These are phyloP conservation scores for Penicillium digitatum DNA, from an alignment of 2,329 filamentous ascomycete species.

Conservation along the genomic window DNA sequence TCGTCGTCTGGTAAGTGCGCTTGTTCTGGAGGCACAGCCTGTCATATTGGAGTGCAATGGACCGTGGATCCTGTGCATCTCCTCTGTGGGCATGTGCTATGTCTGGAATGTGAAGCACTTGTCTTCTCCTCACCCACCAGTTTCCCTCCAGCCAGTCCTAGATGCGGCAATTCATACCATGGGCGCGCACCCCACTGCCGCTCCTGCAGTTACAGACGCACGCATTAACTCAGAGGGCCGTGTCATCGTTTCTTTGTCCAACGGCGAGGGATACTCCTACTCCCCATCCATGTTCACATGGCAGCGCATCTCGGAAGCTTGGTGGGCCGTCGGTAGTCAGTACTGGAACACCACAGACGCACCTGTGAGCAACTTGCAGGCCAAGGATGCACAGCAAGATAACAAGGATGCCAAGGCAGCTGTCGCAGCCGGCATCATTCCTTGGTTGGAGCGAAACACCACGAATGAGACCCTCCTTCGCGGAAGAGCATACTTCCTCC, in stretches of 20 bases:
- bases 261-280: constrained; percentile 92
- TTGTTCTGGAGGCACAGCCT: constrained; percentile 85
- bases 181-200: constrained; percentile 71
- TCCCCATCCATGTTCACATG: constrained; percentile 79
- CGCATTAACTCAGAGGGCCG: constrained; percentile 84
- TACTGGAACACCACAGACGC: constrained; percentile 99
- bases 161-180: constrained; percentile 80
- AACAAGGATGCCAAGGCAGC: constrained; percentile 48
- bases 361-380: constrained; percentile 74
- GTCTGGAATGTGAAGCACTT: constrained; percentile 89
- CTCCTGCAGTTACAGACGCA: constrained; percentile 82
- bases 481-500: constrained; percentile 84
- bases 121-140: constrained; percentile 78
- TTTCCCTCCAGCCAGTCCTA: constrained; percentile 82
- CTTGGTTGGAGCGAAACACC: constrained; percentile 87
- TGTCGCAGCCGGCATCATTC: constrained; percentile 87
- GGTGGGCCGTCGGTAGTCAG: constrained; percentile 97
- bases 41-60: constrained; percentile 89
- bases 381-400: constrained; percentile 62
- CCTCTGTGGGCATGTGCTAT: constrained; percentile 80
- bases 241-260: constrained; percentile 84
- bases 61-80: constrained; percentile 85
- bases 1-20: constrained; percentile 74
- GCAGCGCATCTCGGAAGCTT: constrained; percentile 93
- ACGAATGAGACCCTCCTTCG: constrained; percentile 89